A percentile compares a stretch with the other conserved stretches of the same genome.
phyloP scores from a whole-genome alignment of 2,329 filamentous ascomycete species.

The Phyllosticta citribraziliensis region DNA sequence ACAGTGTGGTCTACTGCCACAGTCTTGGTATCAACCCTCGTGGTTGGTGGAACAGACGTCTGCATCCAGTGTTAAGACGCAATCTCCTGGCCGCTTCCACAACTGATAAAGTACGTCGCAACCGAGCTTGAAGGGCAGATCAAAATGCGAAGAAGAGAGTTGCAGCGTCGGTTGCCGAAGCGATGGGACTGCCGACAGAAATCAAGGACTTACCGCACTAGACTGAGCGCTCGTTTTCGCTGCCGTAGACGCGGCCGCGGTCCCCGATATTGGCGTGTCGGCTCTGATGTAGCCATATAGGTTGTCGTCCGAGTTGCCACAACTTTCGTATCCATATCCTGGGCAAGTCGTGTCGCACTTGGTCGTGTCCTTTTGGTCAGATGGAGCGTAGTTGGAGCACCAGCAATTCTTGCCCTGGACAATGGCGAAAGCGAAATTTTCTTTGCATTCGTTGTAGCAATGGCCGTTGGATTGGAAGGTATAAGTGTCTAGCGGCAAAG shows the following conservation, averaged over 20 bases:
- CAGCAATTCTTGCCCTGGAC: slow-evolving; percentile 58
- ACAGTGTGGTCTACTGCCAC: slow-evolving; percentile 7
- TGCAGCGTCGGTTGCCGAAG: neutral
- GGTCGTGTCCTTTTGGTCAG: slow-evolving; percentile 24
- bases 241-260: slow-evolving; percentile 31
- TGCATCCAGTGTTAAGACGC: neutral
- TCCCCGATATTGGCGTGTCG: slow-evolving; percentile 47
- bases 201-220: slow-evolving; percentile 8
- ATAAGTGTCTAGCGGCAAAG: slow-evolving; percentile 20
- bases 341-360: slow-evolving; percentile 54
- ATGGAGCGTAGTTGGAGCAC: slow-evolving; percentile 62
- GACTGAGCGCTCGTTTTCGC: slow-evolving; percentile 1
- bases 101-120: neutral
- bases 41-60: slow-evolving; percentile 14
- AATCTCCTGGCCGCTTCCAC: neutral
- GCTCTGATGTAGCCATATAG: slow-evolving; percentile 55
- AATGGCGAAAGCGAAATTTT: slow-evolving; percentile 56
- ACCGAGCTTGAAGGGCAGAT: neutral
- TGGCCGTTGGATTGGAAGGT: slow-evolving; percentile 57
- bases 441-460: slow-evolving; percentile 51
- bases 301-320: slow-evolving; percentile 46
- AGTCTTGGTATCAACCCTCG: slow-evolving; percentile 18
- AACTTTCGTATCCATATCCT: slow-evolving; percentile 57
- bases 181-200: neutral
- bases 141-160: neutral